Evolutionary conservation across 129 eudicot species (phyloP), one percentile per base, ranked within the genome.

Genomic region (Tanacetum coccineum): DNA sequence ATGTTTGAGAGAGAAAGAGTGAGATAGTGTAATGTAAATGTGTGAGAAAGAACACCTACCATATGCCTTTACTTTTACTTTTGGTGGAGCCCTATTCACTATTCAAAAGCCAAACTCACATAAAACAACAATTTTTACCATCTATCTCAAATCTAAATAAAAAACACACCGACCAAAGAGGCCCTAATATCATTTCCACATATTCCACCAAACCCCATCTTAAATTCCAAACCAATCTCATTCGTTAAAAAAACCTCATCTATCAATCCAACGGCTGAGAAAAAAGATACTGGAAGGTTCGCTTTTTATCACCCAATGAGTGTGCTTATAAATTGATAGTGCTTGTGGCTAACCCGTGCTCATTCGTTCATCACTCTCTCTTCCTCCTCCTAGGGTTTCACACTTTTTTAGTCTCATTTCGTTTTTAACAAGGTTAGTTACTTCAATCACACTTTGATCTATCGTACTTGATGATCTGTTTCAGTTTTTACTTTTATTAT

Each of bases 311-410:
- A 49, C 54, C 59, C 58, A 51, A 75, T 12, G 40, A 36, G 17
- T 14, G 51, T 63, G 63, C 36, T 28, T 60, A 75, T 68, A 75
- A 60, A 66, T 53, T 12, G 25, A 2, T 25, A 68, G 65, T 73
- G 70, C 74, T 75, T 75, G 80, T 75, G 80, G 75, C 59, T 44
- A 12, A 49, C 80, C 53, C 80, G 51, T 45, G 80, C 64, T 62
- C 80, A 67, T 30, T 68, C 69, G 17, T 20, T 74, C 77, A 49
- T 17, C 44, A 59, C 57, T 44, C 69, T 59, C 46, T 39, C 4
- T 55, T 57, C 28, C 1, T 70, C 50, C 67, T 75, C n/a, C n/a
- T n/a, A 68, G 80, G 74, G 70, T 32, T 75, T 54, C 36, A 50
- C 64, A 47, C 44, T 4, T 30, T 30, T 63, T n/a, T n/a, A n/a